phyloP scores from a whole-genome alignment of 2,329 filamentous ascomycete genomes.

The Ceratocystis cacaofunesta region DNA sequence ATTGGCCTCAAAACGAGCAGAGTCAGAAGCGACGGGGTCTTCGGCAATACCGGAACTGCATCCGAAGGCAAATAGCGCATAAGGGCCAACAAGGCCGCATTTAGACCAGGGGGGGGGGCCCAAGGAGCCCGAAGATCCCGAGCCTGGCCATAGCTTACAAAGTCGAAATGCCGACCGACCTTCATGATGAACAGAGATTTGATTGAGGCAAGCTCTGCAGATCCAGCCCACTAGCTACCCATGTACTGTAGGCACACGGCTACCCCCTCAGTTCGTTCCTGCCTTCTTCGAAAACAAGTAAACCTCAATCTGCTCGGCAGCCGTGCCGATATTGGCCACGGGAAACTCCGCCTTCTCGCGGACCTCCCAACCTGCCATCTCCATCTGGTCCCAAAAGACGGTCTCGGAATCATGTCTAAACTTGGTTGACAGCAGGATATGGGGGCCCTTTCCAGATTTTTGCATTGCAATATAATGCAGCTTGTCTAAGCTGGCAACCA shows the following conservation, averaged over 20 bases:
- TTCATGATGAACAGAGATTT: not conserved
- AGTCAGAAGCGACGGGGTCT: not conserved
- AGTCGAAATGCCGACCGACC: not conserved
- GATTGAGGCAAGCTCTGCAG: not conserved
- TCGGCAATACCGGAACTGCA: not conserved
- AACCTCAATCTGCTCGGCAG: conserved; percentile 35
- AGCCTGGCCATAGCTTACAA: not conserved
- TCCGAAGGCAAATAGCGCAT: no score
- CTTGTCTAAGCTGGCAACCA: conserved; percentile 38
- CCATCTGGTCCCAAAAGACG: conserved; percentile 34
- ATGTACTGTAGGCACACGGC: not conserved
- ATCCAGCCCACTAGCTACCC: not conserved
- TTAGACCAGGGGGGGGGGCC: not conserved
- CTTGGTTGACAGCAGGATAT: conserved; percentile 41
- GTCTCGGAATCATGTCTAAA: conserved; percentile 39
- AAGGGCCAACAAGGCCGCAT: not conserved
- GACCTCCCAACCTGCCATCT: conserved; percentile 31
- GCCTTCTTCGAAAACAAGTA: conserved; percentile 31
- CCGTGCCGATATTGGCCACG: conserved; percentile 32
- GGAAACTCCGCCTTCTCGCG: conserved; percentile 29
- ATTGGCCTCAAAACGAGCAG: no score
- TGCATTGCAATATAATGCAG: conserved; percentile 27
- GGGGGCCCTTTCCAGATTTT: conserved; percentile 21
- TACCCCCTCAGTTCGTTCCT: not conserved
- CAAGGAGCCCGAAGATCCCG: not conserved